Evolutionary conservation across 148 eudicot species (phyloP).

Genomic region (Cornus kousa): DNA sequence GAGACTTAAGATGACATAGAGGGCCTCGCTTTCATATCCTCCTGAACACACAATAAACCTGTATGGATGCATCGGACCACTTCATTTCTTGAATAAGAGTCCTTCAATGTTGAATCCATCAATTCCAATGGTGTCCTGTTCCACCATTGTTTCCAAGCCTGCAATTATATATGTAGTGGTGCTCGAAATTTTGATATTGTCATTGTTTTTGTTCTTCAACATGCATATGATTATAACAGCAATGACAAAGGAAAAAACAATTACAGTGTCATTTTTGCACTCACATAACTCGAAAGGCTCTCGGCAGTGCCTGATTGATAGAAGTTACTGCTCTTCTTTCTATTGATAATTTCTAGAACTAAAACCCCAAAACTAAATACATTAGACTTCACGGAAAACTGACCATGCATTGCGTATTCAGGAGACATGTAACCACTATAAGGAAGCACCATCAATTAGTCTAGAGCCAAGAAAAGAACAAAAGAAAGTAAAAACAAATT

Average conservation of each 20-base stretch:
- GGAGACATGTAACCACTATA: too few relatives aligned
- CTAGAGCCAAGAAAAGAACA: too few relatives aligned
- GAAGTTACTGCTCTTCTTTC: too few relatives aligned
- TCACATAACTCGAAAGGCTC: conserved; percentile 37
- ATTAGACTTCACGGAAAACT: too few relatives aligned
- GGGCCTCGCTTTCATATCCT: conserved; percentile 25
- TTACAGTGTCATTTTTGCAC: neutral
- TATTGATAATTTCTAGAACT: too few relatives aligned
- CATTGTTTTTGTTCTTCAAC: neutral
- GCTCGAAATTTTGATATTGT: neutral
- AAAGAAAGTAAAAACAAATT: too few relatives aligned
- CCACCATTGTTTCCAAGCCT: conserved; percentile 47
- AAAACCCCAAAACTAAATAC: too few relatives aligned
- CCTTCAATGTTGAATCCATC: conserved; percentile 21
- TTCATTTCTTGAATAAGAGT: conserved; percentile 11
- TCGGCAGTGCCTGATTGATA: conserved; percentile 7
- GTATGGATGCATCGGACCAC: conserved; percentile 32
- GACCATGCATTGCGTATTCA: too few relatives aligned
- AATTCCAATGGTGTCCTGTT: conserved; percentile 18
- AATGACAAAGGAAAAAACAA: neutral
- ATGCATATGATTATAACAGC: neutral
- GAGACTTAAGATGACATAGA: conserved; percentile 32
- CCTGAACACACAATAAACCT: conserved; percentile 40
- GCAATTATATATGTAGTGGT: neutral
- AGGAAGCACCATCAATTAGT: too few relatives aligned